Evolutionary conservation across 805 yeast species (phyloP).

Genomic region (Torulaspora franciscae): DNA sequence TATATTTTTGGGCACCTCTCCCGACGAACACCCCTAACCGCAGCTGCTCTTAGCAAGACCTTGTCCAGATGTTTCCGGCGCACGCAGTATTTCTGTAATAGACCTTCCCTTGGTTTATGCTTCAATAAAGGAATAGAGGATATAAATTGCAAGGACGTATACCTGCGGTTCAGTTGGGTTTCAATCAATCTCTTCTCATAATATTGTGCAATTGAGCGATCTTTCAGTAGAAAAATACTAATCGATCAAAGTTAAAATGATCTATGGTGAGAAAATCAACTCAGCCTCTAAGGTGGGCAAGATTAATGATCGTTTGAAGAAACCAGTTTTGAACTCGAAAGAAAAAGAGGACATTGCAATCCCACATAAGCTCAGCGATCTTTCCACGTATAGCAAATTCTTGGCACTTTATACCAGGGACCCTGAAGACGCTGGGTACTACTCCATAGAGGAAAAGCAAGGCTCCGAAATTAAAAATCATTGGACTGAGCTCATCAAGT

Average conservation of each 20-base stretch:
- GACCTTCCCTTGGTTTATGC: not conserved
- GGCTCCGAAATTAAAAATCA: conserved; percentile 27
- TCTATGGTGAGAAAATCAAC: conserved; percentile 4
- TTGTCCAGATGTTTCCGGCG: too few relatives aligned
- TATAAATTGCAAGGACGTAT: not conserved
- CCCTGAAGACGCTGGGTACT: conserved; percentile 13
- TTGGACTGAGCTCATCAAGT: conserved; percentile 28
- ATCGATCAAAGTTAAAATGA: not conserved
- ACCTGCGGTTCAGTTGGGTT: not conserved
- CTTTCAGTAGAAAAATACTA: not conserved
- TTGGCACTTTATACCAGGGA: conserved; percentile 38
- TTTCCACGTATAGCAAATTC: conserved; percentile 40
- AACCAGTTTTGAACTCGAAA: conserved; percentile 1
- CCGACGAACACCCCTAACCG: too few relatives aligned
- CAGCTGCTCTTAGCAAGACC: too few relatives aligned
- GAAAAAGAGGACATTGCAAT: conserved; percentile 23
- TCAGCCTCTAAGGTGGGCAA: conserved; percentile 12
- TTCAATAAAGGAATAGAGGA: not conserved
- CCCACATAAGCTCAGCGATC: conserved; percentile 20
- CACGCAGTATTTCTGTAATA: too few relatives aligned
- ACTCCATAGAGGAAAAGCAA: conserved; percentile 35
- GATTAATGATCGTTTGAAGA: not conserved
- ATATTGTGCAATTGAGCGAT: not conserved
- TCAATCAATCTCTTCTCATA: not conserved
- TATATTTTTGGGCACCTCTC: too few relatives aligned